Percentiles rank a stretch among this genome's conserved stretches.
Evolutionary conservation across 306 rosid species (phyloP).

Genomic region (Sphenostylis stenocarpa): DNA sequence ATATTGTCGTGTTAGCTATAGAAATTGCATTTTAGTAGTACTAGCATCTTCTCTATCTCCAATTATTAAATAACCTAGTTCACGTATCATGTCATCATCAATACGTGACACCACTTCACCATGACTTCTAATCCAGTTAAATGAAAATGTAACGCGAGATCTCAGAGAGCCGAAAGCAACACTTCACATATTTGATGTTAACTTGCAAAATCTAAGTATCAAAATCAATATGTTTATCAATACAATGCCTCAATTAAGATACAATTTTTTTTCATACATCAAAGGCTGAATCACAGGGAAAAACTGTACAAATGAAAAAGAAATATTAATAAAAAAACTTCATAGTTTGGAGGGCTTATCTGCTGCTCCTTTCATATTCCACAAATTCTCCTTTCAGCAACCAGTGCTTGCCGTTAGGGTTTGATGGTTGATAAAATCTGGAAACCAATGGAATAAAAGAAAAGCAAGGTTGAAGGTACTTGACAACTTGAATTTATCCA

Average conservation of each 20-base stretch:
- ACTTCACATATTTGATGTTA: too few relatives aligned
- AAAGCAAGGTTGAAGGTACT: not conserved
- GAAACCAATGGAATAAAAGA: slow-evolving; percentile 16
- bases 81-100: slow-evolving; percentile 3
- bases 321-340: slow-evolving; percentile 17
- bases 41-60: not conserved
- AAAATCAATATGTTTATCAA: not conserved
- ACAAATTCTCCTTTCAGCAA: slow-evolving; percentile 20
- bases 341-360: slow-evolving; percentile 18
- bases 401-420: slow-evolving; percentile 33
- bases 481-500: slow-evolving; percentile 8
- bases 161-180: slow-evolving; percentile 10
- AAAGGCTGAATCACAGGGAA: not conserved
- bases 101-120: not conserved
- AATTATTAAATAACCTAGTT: not conserved
- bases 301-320: slow-evolving; percentile 27
- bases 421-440: slow-evolving; percentile 66
- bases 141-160: not conserved
- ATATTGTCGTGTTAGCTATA: too few relatives aligned
- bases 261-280: not conserved
- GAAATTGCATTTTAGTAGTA: not conserved
- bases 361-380: not conserved
- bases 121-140: not conserved
- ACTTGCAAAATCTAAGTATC: too few relatives aligned
- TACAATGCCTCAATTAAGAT: not conserved